These are phyloP conservation scores for Lasiodiplodia sp. DNA, from an alignment of 2,329 filamentous ascomycete species.

Conservation along the genomic window DNA sequence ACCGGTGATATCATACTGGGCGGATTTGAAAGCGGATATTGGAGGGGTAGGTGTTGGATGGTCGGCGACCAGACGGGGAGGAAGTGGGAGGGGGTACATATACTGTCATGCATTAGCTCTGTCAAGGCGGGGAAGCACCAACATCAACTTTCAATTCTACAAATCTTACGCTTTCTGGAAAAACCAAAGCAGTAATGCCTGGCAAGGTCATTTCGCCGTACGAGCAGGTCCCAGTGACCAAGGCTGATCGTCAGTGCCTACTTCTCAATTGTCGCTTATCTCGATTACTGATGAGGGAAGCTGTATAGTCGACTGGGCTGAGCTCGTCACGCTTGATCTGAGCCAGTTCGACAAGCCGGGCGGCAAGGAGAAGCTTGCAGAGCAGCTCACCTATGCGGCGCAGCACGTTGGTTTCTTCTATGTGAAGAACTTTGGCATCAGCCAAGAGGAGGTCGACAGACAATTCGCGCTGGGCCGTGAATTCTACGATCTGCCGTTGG, in stretches of 20 bases:
- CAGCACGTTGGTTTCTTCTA: constrained; percentile 66
- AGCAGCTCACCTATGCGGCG: constrained; percentile 64
- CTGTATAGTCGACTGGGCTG: constrained; percentile 57
- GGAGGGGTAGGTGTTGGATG: constrained; percentile 5
- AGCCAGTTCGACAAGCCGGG: constrained; percentile 61
- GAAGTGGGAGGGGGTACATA: constrained; percentile 21
- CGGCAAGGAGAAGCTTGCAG: constrained; percentile 62
- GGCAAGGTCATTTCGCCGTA: constrained; percentile 36
- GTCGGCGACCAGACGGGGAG: constrained; percentile 7
- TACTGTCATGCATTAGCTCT: constrained; percentile 7
- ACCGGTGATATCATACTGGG: constrained; percentile 18
- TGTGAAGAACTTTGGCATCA: constrained; percentile 66
- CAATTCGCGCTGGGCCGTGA: constrained; percentile 68
- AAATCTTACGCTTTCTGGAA: not conserved
- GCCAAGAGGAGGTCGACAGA: constrained; percentile 65
- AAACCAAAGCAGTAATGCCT: constrained; percentile 31
- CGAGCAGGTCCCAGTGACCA: constrained; percentile 43
- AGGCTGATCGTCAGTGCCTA: constrained; percentile 36
- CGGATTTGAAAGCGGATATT: constrained; percentile 20
- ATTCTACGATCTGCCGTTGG: constrained; percentile 63
- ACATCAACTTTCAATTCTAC: not conserved
- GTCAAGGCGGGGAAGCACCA: not conserved
- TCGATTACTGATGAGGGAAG: not conserved
- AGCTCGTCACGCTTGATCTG: constrained; percentile 65
- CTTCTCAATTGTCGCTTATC: not conserved